A percentile compares a stretch with the other conserved stretches of the same genome.
Evolutionary conservation across 768 basidiomycete species (phyloP).

Genomic region (Russula compacta): DNA sequence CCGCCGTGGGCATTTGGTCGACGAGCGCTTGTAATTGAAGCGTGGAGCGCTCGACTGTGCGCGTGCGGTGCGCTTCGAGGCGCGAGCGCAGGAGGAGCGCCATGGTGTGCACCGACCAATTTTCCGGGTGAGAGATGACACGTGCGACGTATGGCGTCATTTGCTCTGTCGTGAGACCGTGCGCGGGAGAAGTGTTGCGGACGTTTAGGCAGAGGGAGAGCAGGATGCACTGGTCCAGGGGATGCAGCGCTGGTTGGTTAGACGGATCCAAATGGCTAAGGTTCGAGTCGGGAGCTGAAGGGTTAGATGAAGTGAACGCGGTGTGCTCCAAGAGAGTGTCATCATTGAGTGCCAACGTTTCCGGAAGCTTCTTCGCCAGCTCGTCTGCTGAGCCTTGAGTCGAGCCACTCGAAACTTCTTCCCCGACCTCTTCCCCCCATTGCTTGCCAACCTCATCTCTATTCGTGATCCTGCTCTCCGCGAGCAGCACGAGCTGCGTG

Average conservation of each 20-base stretch:
- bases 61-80: constrained; percentile 77
- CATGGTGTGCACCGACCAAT: constrained; percentile 97
- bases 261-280: constrained; percentile 74
- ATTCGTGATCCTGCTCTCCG: constrained; percentile 53
- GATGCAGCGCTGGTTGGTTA: constrained; percentile 78
- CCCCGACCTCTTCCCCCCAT: constrained; percentile 8
- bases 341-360: constrained; percentile 80
- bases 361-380: constrained; percentile 41
- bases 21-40: constrained; percentile 92
- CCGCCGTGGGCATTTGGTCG: constrained; percentile 91
- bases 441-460: neutral
- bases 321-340: constrained; percentile 95
- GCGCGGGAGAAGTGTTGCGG: constrained; percentile 78
- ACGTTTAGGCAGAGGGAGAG: constrained; percentile 86
- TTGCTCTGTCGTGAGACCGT: constrained; percentile 87
- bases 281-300: constrained; percentile 35
- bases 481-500: constrained; percentile 87
- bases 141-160: constrained; percentile 89
- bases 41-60: constrained; percentile 88
- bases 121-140: constrained; percentile 79
- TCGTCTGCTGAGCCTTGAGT: constrained; percentile 46
- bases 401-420: constrained; percentile 2
- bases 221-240: constrained; percentile 89
- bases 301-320: constrained; percentile 70
- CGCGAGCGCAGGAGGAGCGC: constrained; percentile 89